A percentile compares a stretch with the other conserved stretches of the same genome.
These are phyloP conservation scores for Plasmodium vivax DNA, from an alignment of 169 alveolate genomes.

Conservation along the genomic window DNA sequence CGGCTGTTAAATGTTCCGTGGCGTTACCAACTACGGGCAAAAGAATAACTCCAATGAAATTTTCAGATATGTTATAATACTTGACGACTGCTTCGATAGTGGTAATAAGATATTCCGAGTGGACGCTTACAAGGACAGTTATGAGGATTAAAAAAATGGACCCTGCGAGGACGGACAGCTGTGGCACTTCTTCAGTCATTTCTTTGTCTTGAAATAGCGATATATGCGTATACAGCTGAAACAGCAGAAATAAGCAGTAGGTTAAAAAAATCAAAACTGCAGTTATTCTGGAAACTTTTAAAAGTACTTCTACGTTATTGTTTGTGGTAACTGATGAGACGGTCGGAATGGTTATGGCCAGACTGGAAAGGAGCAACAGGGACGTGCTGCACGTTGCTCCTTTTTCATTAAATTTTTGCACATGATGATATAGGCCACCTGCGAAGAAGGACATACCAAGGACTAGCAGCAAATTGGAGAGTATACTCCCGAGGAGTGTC, in stretches of 20 bases:
- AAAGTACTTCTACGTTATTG: constrained; percentile 40
- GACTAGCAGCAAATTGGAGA: constrained; percentile 88
- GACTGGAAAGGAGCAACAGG: constrained; percentile 83
- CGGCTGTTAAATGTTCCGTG: constrained; percentile 89
- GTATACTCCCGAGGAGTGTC: constrained; percentile 88
- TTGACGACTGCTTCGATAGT: constrained; percentile 83
- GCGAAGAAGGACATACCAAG: constrained; percentile 91
- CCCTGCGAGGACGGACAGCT: constrained; percentile 78
- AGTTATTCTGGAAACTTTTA: constrained; percentile 86
- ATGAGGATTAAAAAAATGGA: constrained; percentile 68
- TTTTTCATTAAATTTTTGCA: constrained; percentile 88
- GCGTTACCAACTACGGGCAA: constrained; percentile 92
- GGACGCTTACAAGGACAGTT: constrained; percentile 74
- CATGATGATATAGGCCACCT: constrained; percentile 89
- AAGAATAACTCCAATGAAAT: constrained; percentile 91
- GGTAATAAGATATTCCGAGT: constrained; percentile 81
- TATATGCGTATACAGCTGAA: constrained; percentile 87
- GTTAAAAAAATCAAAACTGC: constrained; percentile 84
- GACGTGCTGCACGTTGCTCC: constrained; percentile 90
- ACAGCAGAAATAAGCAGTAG: constrained; percentile 84
- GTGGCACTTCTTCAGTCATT: constrained; percentile 79
- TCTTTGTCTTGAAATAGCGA: constrained; percentile 82
- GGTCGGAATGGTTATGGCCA: constrained; percentile 88
- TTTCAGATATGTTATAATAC: constrained; percentile 82
- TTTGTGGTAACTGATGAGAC: constrained; percentile 78